Evolutionary conservation across 2,329 filamentous ascomycete genomes (phyloP).

Genomic region (Coniochaeta sp.): DNA sequence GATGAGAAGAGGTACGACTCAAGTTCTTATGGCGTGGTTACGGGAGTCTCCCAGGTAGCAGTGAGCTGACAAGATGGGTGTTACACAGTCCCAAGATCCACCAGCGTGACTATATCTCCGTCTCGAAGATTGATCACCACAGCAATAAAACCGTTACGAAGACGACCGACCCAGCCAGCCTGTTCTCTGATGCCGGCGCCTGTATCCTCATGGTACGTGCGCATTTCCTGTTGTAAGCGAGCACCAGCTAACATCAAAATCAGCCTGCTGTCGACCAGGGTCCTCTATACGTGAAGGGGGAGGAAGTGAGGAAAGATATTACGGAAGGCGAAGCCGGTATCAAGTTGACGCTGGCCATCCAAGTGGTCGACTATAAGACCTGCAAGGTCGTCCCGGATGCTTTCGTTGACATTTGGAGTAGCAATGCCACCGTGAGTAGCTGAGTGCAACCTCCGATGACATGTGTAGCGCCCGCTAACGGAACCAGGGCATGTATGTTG

Average conservation of each 20-base stretch:
- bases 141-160: constrained; percentile 21
- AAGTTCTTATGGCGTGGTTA: too few relatives aligned
- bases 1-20: constrained; percentile 12
- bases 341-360: constrained; percentile 40
- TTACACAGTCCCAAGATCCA: constrained; percentile 11
- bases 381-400: constrained; percentile 42
- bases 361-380: constrained; percentile 46
- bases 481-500: constrained; percentile 23
- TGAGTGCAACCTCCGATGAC: too few relatives aligned
- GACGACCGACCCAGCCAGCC: constrained; percentile 21
- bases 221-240: too few relatives aligned
- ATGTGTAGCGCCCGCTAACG: background rate
- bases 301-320: constrained; percentile 41
- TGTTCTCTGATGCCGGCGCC: constrained; percentile 29
- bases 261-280: constrained; percentile 38
- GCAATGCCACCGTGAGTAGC: constrained; percentile 31
- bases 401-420: constrained; percentile 47
- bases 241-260: background rate
- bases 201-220: constrained; percentile 31
- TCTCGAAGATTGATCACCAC: constrained; percentile 22
- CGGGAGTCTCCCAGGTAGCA: too few relatives aligned
- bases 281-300: constrained; percentile 43
- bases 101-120: constrained; percentile 21
- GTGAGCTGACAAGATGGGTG: background rate
- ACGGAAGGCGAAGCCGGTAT: constrained; percentile 40